Conservation (phyloP, 169 alveolate genomes). For the Perkinsus chesapeaki region DNA sequence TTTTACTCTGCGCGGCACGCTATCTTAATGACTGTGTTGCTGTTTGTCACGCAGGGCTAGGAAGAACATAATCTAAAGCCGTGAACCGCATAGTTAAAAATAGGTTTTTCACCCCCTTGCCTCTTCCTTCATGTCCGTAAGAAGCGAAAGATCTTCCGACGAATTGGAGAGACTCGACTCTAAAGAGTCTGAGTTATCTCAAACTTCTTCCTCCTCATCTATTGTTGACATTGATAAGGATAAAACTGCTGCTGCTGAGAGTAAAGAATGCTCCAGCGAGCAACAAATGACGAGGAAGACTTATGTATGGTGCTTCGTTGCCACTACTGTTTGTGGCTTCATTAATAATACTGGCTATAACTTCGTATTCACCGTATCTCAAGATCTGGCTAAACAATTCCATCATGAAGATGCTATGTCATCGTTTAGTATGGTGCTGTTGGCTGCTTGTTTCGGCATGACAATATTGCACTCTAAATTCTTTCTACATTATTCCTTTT, state of each 20-base stretch:
- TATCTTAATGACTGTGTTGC: not conserved
- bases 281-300: not conserved
- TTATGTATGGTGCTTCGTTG: not conserved
- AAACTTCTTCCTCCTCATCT: not conserved
- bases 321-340: not conserved
- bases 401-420: constrained; percentile 1
- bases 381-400: not conserved
- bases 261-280: not conserved
- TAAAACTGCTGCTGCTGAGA: not conserved
- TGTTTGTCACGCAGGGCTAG: too few relatives aligned
- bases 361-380: not conserved
- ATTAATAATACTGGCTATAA: not conserved
- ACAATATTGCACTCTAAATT: not conserved
- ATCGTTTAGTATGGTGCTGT: not conserved
- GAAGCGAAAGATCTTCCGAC: not conserved
- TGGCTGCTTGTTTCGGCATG: constrained; percentile 5
- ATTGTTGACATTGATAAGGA: not conserved
- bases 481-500: not conserved
- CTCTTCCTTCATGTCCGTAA: not conserved
- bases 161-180: not conserved
- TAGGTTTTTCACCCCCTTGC: not conserved
- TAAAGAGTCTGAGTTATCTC: not conserved
- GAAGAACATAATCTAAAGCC: too few relatives aligned
- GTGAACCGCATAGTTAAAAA: too few relatives aligned
- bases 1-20: not conserved